A percentile compares a stretch with the other conserved stretches of the same genome.
Evolutionary conservation across 2,329 filamentous ascomycete genomes (phyloP).

Genomic region (Aspergillus pseudotamarii): DNA sequence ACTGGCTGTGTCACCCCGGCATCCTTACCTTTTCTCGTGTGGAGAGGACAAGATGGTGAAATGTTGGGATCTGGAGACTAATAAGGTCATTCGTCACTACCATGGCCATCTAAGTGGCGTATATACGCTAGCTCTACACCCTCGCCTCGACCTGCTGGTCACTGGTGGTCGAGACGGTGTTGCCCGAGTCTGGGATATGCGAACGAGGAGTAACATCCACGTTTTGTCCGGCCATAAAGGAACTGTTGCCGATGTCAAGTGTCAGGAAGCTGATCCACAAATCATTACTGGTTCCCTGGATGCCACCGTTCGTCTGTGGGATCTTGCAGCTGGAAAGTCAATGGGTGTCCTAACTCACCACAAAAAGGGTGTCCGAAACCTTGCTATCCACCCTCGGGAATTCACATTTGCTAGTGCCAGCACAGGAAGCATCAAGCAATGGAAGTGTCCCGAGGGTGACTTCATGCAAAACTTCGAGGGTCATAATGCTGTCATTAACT

Average conservation of each 20-base stretch:
- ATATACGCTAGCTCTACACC: constrained; percentile 90
- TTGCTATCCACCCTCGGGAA: constrained; percentile 84
- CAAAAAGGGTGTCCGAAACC: constrained; percentile 90
- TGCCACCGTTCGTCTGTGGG: constrained; percentile 88
- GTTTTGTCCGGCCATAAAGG: constrained; percentile 88
- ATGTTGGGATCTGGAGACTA: constrained; percentile 99
- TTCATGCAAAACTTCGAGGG: constrained; percentile 99
- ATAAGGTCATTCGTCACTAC: constrained; percentile 97
- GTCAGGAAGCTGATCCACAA: constrained; percentile 95
- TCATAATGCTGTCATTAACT: constrained; percentile 96
- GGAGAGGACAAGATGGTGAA: constrained; percentile 99
- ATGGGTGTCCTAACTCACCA: constrained; percentile 97
- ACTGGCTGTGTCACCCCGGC: constrained; percentile 85
- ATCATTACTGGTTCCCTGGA: constrained; percentile 93
- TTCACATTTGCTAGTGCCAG: constrained; percentile 96
- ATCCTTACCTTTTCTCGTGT: constrained; percentile 96
- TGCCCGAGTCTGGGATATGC: constrained; percentile 97
- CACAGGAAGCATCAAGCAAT: constrained; percentile 95
- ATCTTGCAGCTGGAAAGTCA: constrained; percentile 91
- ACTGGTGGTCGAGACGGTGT: constrained; percentile 95
- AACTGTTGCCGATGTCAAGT: constrained; percentile 85
- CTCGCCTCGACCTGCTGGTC: constrained; percentile 89
- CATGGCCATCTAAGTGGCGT: constrained; percentile 96
- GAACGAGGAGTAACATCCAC: constrained; percentile 92
- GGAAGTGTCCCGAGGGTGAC: constrained; percentile 96